These are phyloP conservation scores for Hypoxylon rubiginosum DNA, from an alignment of 2,329 filamentous ascomycete genomes.

Conservation along the genomic window DNA sequence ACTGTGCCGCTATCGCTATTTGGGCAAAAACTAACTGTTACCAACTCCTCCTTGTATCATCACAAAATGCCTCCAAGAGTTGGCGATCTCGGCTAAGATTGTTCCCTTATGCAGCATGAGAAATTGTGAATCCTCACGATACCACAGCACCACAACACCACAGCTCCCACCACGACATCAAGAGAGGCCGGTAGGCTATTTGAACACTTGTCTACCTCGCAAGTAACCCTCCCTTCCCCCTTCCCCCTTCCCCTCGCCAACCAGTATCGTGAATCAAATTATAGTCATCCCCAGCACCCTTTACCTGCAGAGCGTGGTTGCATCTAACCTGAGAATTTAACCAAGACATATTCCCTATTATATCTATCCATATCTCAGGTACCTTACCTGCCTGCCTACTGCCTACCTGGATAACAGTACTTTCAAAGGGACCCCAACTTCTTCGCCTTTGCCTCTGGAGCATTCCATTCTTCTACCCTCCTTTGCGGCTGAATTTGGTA, in stretches of 20 bases:
- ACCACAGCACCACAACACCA: slow-evolving; percentile 1
- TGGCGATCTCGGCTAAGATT: slow-evolving; percentile 37
- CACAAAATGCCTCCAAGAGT: slow-evolving; percentile 35
- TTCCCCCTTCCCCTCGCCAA: neutral
- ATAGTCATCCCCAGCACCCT: neutral
- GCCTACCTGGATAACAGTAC: too few relatives aligned
- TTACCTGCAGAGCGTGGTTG: neutral
- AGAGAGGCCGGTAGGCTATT: neutral
- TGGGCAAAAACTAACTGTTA: slow-evolving; percentile 21
- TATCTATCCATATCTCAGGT: slow-evolving; percentile 1
- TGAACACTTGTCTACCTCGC: neutral
- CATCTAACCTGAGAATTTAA: slow-evolving; percentile 29
- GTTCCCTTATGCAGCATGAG: slow-evolving; percentile 30
- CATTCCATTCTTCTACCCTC: slow-evolving; percentile 32
- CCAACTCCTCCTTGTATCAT: slow-evolving; percentile 22
- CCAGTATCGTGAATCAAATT: neutral
- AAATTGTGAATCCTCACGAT: slow-evolving; percentile 34
- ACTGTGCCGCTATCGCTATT: slow-evolving; percentile 31
- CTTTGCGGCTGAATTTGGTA: slow-evolving; percentile 36
- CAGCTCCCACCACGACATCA: neutral
- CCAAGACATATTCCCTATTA: slow-evolving; percentile 31
- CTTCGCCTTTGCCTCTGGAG: slow-evolving; percentile 10
- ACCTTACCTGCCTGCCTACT: too few relatives aligned
- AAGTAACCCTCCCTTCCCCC: neutral
- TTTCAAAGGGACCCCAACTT: too few relatives aligned